Percentiles rank a stretch among this genome's conserved stretches.
phyloP scores from a whole-genome alignment of 1,284 basidiomycete species.

The Ceraceosorus bombacis region DNA sequence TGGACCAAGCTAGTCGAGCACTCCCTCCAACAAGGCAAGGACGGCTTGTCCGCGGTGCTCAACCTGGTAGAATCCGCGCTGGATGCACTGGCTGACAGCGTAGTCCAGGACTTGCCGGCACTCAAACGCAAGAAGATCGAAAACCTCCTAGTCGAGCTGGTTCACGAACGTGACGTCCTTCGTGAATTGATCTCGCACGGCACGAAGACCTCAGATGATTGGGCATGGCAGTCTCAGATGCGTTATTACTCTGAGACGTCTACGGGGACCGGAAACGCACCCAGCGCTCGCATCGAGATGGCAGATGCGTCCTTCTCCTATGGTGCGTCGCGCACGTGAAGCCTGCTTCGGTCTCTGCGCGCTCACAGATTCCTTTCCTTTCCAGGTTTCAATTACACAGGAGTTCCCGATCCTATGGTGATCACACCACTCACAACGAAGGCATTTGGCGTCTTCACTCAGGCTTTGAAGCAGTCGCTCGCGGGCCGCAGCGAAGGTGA shows the following conservation, averaged over 20 bases:
- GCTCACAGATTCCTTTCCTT: too few relatives aligned
- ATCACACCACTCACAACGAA: conserved; percentile 97
- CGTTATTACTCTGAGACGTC: conserved; percentile 79
- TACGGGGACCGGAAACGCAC: conserved; percentile 7
- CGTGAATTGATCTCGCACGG: conserved; percentile 66
- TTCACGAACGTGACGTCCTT: conserved; percentile 92
- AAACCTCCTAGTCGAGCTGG: conserved; percentile 95
- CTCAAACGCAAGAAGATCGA: conserved; percentile 94
- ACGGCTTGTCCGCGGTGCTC: conserved; percentile 56
- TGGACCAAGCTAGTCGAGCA: conserved; percentile 84
- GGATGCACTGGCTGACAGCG: conserved; percentile 89
- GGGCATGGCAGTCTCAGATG: conserved; percentile 97
- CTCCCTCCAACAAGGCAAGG: conserved; percentile 56
- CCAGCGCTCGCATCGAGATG: conserved; percentile 57
- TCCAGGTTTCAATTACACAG: conserved; percentile 84
- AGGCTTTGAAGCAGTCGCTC: conserved; percentile 86
- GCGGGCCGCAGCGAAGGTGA: conserved; percentile 69
- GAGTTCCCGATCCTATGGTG: conserved; percentile 90
- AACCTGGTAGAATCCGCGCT: conserved; percentile 72
- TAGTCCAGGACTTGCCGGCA: conserved; percentile 76
- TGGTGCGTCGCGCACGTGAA: conserved; percentile 44
- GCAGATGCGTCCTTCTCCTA: conserved; percentile 92
- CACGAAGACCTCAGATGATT: conserved; percentile 63
- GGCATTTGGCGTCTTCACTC: conserved; percentile 91
- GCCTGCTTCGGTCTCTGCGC: too few relatives aligned